Evolutionary conservation across 768 basidiomycete genomes (phyloP).

Genomic region (Agaricus sinodeliciosus): DNA sequence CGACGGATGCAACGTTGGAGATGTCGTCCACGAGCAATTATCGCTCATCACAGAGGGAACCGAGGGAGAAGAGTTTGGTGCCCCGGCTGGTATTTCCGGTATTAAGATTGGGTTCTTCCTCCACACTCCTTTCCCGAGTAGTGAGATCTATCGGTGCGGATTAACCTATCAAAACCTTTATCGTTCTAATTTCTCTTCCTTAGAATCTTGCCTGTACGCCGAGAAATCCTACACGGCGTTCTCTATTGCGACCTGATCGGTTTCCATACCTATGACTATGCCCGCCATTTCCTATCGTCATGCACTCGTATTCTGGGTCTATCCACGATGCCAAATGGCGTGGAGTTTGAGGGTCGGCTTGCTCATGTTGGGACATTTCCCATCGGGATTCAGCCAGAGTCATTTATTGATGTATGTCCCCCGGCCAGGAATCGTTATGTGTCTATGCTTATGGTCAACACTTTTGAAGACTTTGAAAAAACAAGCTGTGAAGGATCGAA

Average conservation of each 20-base stretch:
- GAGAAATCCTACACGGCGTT: conserved; percentile 95
- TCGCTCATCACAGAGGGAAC: conserved; percentile 69
- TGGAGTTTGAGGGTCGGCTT: conserved; percentile 91
- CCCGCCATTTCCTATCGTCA: conserved; percentile 97
- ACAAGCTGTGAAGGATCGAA: conserved; percentile 72
- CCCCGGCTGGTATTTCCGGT: conserved; percentile 37
- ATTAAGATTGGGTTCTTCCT: conserved; percentile 99
- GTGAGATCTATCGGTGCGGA: conserved; percentile 90
- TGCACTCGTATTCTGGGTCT: conserved; percentile 94
- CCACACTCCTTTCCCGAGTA: conserved; percentile 96
- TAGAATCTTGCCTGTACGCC: conserved; percentile 93
- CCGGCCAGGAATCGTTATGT: not conserved
- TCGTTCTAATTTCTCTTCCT: conserved; percentile 5
- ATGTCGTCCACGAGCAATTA: conserved; percentile 55
- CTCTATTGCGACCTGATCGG: conserved; percentile 96
- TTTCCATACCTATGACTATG: conserved; percentile 99
- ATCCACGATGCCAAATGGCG: conserved; percentile 96
- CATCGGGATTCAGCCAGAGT: conserved; percentile 93
- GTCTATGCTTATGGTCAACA: conserved; percentile 5
- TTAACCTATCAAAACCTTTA: not conserved
- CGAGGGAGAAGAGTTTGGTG: conserved; percentile 36
- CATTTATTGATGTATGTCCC: conserved; percentile 70
- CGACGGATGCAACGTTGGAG: conserved; percentile 59
- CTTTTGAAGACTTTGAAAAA: conserved; percentile 64
- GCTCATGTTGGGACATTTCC: conserved; percentile 99